Conservation (phyloP, 495 filamentous ascomycete genomes). For the Trichoderma virens region DNA sequence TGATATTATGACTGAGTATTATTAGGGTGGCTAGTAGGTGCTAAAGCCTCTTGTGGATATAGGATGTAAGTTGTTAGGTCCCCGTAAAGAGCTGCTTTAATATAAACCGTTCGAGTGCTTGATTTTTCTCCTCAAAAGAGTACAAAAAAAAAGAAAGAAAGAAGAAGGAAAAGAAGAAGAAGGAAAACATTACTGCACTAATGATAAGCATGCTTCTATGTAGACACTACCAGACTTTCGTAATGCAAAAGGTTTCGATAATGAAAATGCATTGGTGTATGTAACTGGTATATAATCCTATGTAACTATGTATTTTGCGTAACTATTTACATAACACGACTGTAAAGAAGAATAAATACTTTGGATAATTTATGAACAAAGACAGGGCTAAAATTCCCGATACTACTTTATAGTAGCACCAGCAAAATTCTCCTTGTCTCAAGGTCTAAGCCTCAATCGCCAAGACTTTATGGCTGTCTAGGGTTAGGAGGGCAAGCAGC, state of each 20-base stretch:
- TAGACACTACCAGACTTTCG: neutral
- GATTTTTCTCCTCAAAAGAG: neutral
- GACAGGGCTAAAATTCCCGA: neutral
- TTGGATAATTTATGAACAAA: neutral
- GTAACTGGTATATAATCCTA: neutral
- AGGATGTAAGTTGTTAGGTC: neutral
- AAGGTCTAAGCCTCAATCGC: neutral
- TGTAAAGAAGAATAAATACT: neutral
- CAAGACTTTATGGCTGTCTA: neutral
- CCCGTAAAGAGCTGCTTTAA: neutral
- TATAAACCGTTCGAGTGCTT: neutral
- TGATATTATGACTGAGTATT: neutral
- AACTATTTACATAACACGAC: neutral
- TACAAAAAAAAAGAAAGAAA: no score
- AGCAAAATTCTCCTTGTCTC: neutral
- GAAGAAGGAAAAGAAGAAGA: no score
- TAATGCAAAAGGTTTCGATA: neutral
- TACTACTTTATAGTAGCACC: neutral
- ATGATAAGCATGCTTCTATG: neutral
- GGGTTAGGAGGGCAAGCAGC: conserved; percentile 7
- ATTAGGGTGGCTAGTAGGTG: neutral
- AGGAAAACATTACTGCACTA: neutral
- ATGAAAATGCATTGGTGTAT: neutral
- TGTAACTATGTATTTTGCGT: neutral
- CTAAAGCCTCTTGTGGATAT: neutral